Evolutionary conservation across 306 rosid genomes (phyloP), one percentile per base, ranked within the genome.

Genomic region (Crotalaria pallida): DNA sequence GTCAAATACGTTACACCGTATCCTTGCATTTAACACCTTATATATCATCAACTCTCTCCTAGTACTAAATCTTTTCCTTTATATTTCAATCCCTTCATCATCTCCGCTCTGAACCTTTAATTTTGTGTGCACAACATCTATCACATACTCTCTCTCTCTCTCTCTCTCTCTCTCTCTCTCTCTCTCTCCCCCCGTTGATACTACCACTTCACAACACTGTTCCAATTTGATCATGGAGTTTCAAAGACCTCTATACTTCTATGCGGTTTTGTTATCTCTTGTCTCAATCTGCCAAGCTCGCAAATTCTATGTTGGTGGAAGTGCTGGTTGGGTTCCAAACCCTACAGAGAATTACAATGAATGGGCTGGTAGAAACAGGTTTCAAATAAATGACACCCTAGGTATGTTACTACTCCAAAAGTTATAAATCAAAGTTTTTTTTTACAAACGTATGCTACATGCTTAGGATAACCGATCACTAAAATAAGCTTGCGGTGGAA

Each of bases 291-390:
- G 89, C 10, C 63, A 78, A 49, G 96, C 88, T 1, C 1, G 1
- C 73, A 78, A 59, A 17, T 84, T 82, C 65, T 11, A 58, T 41
- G 96, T 84, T 10, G 98, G 98, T 11, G 94, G 92, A 56, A 77
- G 5, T 15, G 67, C 74, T 10, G 98, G 94, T 1, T 94, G 98
- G 98, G 85, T 84, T 26, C 55, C 79, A 52, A 79, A 85, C 15
- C 94, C 97, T 12, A 78, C 97, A 0, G 82, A 85, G 83, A 61
- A n/a, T 21, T 94, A 84, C 83, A 57, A 15, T 27, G 55, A 66
- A 0, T 94, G 98, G 98, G 65, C 96, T 53, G 73, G 2, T 48
- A 81, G 77, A n/a, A 79, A 88, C 80, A 74, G 97, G 61, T 94
- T 94, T 71, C 79, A 41, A 23, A 68, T 87, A 81, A 85, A 83